A percentile compares a stretch with the other conserved stretches of the same genome.
phyloP scores from a whole-genome alignment of 306 rosid species.

The Cicer cuneatum region DNA sequence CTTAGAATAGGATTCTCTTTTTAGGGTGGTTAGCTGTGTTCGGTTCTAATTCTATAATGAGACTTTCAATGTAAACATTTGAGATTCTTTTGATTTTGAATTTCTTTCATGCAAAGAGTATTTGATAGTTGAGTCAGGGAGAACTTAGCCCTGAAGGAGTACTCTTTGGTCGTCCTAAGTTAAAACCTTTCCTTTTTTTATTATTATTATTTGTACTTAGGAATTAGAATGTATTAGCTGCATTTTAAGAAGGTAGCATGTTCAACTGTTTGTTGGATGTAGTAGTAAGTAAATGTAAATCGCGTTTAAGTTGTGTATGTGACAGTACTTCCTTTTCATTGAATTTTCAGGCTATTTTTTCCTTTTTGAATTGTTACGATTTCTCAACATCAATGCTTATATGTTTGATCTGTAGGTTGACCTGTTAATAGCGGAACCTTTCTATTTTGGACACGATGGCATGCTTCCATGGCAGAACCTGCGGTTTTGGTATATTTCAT shows the following conservation, averaged over 20 bases:
- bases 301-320: slow-evolving; percentile 14
- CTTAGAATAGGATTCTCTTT: neutral
- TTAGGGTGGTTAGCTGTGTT: neutral
- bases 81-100: neutral
- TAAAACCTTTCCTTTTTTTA: slow-evolving; percentile 21
- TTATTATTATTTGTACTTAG: neutral
- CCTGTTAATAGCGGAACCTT: slow-evolving; percentile 87
- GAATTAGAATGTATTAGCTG: neutral
- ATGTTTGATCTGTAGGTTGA: slow-evolving; percentile 63
- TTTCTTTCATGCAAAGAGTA: neutral
- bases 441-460: slow-evolving; percentile 74
- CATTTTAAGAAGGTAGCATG: neutral
- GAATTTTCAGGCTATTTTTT: neutral
- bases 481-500: slow-evolving; percentile 73
- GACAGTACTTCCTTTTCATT: slow-evolving; percentile 25
- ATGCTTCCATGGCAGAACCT: slow-evolving; percentile 96
- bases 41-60: slow-evolving; percentile 13
- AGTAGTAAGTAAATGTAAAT: slow-evolving; percentile 12
- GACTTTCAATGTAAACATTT: neutral
- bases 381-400: slow-evolving; percentile 22
- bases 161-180: neutral
- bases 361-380: slow-evolving; percentile 20
- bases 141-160: neutral
- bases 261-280: slow-evolving; percentile 27
- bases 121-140: slow-evolving; percentile 1